Evolutionary conservation across 2,329 filamentous ascomycete genomes (phyloP), one percentile per base, ranked within the genome.

Genomic region (Botrytis byssoidea): DNA sequence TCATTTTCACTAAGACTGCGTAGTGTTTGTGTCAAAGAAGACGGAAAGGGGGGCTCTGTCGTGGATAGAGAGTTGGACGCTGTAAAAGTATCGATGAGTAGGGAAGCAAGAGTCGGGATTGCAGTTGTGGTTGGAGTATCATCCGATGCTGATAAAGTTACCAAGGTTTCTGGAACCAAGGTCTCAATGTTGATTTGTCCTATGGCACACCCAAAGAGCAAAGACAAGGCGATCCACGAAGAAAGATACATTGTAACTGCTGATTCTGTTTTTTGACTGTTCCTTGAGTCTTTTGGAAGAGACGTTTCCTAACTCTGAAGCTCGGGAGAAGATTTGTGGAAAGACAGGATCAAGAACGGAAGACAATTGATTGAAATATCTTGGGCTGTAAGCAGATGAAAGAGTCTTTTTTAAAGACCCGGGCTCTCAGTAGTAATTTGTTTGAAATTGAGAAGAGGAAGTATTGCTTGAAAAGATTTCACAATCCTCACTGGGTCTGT

Each of bases 1-100:
- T 66, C 64, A 48, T 66, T 48, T 48, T 37, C 42, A 25, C 64
- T 66, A 10, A 66, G 29, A 66, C 20, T 66, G 44, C 12, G 44
- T 18, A n/a, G n/a, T 48, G 64, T 66, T 48, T 12, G 29, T 18
- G 64, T 66, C 44, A 66, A n/a, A 22, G 44, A 66, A 48, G 18
- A 4, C 32, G 64, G 42, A n/a, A 66, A 18, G 1, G 2, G 7
- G 1, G 5, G 4, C 46, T 37, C 20, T 16, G 29, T 48, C n/a
- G 29, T 66, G 1, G 64, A 32, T 5, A 44, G 20, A 48, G 7
- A 48, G 10, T 3, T n/a, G 8, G 16, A 25, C 9, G 37, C 18
- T 20, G 25, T 9, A 4, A 7, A n/a, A 35, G 35, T 63, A 63
- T 63, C 25, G 14, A 40, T 8, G 6, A 63, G 12, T 2, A 63